A percentile compares a stretch with the other conserved stretches of the same genome.
Conservation (phyloP, 2,329 filamentous ascomycete genomes). For the Lasiodiplodia hormozganensis region DNA sequence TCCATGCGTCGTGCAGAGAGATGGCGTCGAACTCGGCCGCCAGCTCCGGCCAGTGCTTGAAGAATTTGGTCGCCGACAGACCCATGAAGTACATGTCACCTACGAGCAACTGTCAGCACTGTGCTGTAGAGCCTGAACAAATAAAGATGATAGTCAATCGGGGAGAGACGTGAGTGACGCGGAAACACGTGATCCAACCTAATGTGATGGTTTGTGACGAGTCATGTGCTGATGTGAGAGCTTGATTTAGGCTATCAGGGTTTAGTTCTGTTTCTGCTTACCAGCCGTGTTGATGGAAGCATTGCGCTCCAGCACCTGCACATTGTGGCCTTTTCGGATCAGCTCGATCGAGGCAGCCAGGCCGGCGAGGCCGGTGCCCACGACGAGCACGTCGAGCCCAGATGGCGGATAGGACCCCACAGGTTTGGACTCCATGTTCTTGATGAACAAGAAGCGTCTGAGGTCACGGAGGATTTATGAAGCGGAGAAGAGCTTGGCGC, state of each 20-base stretch:
- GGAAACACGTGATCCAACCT: neutral
- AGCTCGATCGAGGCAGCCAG: constrained; percentile 48
- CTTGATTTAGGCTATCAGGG: neutral
- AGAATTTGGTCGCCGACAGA: constrained; percentile 61
- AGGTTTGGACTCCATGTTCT: constrained; percentile 48
- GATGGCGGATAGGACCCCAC: constrained; percentile 59
- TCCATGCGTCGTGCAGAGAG: constrained; percentile 62
- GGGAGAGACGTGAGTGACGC: neutral
- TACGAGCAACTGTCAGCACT: constrained; percentile 32
- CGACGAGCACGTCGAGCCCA: constrained; percentile 49
- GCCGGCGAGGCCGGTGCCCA: constrained; percentile 49
- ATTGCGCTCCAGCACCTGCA: constrained; percentile 52
- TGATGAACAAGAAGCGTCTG: neutral
- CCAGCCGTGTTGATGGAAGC: constrained; percentile 60
- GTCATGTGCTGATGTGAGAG: neutral
- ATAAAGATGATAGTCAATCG: neutral
- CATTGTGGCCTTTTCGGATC: constrained; percentile 49
- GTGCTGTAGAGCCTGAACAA: neutral
- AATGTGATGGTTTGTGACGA: neutral
- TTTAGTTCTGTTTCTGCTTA: constrained; percentile 36
- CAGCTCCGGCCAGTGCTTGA: constrained; percentile 64
- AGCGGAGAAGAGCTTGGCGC: neutral
- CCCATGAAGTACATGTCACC: constrained; percentile 69
- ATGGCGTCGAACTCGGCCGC: constrained; percentile 59
- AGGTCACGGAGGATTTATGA: neutral